Conservation (phyloP, 768 basidiomycete species). For the Sarcodon sp. region DNA sequence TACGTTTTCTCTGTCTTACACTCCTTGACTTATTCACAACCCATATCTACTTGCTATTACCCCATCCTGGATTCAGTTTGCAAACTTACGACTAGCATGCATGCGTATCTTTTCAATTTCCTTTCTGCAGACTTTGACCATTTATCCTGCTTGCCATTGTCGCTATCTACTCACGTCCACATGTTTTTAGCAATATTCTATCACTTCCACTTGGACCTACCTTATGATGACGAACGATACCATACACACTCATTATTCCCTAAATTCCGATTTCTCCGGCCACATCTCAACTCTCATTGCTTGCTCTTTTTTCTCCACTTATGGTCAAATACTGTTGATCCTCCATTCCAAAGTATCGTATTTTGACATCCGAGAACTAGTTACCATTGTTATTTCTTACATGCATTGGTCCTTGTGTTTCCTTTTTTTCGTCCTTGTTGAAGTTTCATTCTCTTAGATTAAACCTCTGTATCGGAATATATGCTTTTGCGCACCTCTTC, state of each 20-base stretch:
- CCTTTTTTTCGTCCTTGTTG: neutral
- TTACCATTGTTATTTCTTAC: slow-evolving; percentile 2
- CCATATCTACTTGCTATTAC: neutral
- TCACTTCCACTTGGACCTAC: neutral
- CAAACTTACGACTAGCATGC: slow-evolving; percentile 5
- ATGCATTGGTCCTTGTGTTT: neutral
- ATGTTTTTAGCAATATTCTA: slow-evolving; percentile 1
- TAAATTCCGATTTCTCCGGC: slow-evolving; percentile 10
- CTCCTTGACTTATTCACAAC: slow-evolving; percentile 8
- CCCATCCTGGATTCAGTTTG: neutral
- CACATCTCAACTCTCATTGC: slow-evolving; percentile 11
- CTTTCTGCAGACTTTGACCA: too few relatives aligned
- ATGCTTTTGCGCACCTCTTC: too few relatives aligned
- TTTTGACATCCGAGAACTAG: slow-evolving; percentile 3
- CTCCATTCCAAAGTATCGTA: neutral
- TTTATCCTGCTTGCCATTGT: slow-evolving; percentile 12
- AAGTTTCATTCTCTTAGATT: too few relatives aligned
- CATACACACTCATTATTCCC: slow-evolving; percentile 16
- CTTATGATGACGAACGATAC: slow-evolving; percentile 17
- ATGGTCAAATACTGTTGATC: neutral
- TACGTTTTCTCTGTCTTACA: slow-evolving; percentile 2
- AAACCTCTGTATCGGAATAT: too few relatives aligned
- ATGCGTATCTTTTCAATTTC: slow-evolving; percentile 1
- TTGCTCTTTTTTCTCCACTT: slow-evolving; percentile 1
- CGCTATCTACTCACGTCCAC: slow-evolving; percentile 9